Percentiles rank a stretch among this genome's conserved stretches.
Evolutionary conservation across 2,329 filamentous ascomycete species (phyloP).

Genomic region (Diplodia scrobiculata): DNA sequence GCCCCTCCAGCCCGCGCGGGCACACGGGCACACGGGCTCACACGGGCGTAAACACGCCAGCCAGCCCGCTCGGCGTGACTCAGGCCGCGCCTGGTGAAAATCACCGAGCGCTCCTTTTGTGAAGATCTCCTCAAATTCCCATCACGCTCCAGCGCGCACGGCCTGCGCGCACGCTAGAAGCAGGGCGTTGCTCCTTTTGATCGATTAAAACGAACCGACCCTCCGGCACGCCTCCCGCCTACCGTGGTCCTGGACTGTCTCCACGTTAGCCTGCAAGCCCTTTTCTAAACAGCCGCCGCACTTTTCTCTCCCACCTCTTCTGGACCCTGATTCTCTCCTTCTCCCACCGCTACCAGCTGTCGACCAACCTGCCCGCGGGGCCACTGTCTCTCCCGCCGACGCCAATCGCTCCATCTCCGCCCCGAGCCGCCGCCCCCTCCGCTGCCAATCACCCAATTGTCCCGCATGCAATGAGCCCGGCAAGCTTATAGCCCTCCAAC

Average conservation of each 20-base stretch:
- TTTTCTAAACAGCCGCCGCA: constrained; percentile 45
- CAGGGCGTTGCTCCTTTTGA: constrained; percentile 44
- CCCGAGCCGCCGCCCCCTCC: background rate
- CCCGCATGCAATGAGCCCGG: constrained; percentile 35
- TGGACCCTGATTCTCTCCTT: constrained; percentile 41
- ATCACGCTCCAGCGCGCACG: constrained; percentile 26
- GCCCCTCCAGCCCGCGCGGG: constrained; percentile 17
- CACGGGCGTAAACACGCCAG: constrained; percentile 22
- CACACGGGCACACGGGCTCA: constrained; percentile 11
- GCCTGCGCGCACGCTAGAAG: constrained; percentile 27
- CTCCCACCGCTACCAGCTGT: constrained; percentile 20
- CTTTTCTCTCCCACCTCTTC: constrained; percentile 45
- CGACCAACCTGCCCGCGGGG: constrained; percentile 11
- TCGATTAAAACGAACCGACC: constrained; percentile 45
- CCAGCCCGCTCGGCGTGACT: constrained; percentile 26
- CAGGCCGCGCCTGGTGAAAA: constrained; percentile 28
- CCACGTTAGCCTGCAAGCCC: constrained; percentile 40
- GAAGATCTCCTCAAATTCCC: constrained; percentile 29
- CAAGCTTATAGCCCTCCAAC: constrained; percentile 24
- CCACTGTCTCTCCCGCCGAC: constrained; percentile 21
- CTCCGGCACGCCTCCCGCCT: constrained; percentile 46
- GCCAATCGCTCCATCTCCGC: constrained; percentile 23
- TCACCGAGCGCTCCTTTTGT: constrained; percentile 30
- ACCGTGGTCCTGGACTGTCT: constrained; percentile 48
- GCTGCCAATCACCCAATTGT: constrained; percentile 21